Evolutionary conservation across 495 filamentous ascomycete genomes (phyloP).

Genomic region (Xylaria acuta): DNA sequence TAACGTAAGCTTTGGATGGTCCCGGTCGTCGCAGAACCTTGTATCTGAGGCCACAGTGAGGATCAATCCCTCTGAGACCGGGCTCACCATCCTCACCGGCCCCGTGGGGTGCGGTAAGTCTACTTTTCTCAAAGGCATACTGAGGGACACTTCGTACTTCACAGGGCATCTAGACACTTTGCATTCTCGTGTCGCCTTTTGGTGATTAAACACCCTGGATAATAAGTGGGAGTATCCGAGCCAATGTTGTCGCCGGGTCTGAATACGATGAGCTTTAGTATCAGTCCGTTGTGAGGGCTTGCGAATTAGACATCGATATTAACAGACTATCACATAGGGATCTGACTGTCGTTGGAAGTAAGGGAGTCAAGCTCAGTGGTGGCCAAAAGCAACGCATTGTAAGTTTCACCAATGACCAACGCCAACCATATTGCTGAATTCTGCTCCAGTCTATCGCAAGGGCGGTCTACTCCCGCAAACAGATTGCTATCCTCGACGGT

Average conservation of each 20-base stretch:
- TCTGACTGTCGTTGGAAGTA: conserved; percentile 60
- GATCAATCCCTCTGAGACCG: neutral
- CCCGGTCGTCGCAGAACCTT: conserved; percentile 6
- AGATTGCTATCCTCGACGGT: conserved; percentile 38
- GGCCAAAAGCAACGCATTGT: conserved; percentile 65
- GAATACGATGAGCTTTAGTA: conserved; percentile 61
- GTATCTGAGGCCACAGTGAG: conserved; percentile 12
- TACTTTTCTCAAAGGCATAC: conserved; percentile 41
- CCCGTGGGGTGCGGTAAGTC: conserved; percentile 45
- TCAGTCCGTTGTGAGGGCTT: conserved; percentile 56
- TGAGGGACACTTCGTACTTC: conserved; percentile 35
- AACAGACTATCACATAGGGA: conserved; percentile 58
- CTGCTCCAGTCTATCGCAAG: conserved; percentile 31
- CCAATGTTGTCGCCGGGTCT: conserved; percentile 60
- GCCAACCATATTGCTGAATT: neutral
- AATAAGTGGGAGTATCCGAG: conserved; percentile 60
- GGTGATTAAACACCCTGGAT: conserved; percentile 55
- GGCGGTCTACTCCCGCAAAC: conserved; percentile 35
- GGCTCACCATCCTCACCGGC: conserved; percentile 37
- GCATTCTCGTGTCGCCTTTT: conserved; percentile 30
- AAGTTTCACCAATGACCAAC: conserved; percentile 2
- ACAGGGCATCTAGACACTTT: neutral
- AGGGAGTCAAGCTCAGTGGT: conserved; percentile 62
- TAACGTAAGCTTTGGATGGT: conserved; percentile 20
- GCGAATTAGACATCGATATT: conserved; percentile 60